Base-by-base conservation (phyloP, 805 yeast genomes). In the Kurtzmaniella cleridarum region DNA sequence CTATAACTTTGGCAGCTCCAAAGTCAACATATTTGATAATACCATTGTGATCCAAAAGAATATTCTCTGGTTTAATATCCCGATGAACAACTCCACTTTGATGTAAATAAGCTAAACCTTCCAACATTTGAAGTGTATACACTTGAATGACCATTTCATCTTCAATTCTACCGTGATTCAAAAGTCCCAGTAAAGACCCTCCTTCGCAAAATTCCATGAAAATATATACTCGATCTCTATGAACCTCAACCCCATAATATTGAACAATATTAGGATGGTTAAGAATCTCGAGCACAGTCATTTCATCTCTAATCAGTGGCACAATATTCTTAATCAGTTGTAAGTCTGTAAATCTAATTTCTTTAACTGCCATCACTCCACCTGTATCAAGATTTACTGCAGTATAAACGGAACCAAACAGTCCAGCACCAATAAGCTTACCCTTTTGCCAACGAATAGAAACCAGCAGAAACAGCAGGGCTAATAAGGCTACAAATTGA, bases 131-230 rank as follows among this genome's bases (percentile, higher is more conserved):
- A 41, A 91, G 63, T 0, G 96, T 79, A 57, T 90, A 91, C 23
- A 90, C 83, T 58, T 89, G 96, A 24, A 88, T 81, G 6, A 93
- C 93, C 60, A 85, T 74, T 57, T 93, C 98, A 60, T 93, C 98
- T 56, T 89, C 97, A 50, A 93, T 89, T 43, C 97, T 69, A 8
- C 98, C 98, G 56, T 89, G 93, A 41, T 86, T 89, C 44, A 93
- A 69, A 34, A 90, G 64, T 5, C 85, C 78, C 0, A 96, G 88
- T 41, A 93, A 68, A 0, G 98, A 90, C 1, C 98, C 98, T 30
- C 96, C 90, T 50, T 90, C 95, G 67, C 98, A 93, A 62, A 77
- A 90, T 62, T 93, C 98, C 98, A 93, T 93, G 59, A 93, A 93
- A 26, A 93, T 82, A 58, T 88, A 90, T 13, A 93, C 97, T 46